Evolutionary conservation across 169 alveolate genomes (phyloP).

Genomic region (Babesia ovis): DNA sequence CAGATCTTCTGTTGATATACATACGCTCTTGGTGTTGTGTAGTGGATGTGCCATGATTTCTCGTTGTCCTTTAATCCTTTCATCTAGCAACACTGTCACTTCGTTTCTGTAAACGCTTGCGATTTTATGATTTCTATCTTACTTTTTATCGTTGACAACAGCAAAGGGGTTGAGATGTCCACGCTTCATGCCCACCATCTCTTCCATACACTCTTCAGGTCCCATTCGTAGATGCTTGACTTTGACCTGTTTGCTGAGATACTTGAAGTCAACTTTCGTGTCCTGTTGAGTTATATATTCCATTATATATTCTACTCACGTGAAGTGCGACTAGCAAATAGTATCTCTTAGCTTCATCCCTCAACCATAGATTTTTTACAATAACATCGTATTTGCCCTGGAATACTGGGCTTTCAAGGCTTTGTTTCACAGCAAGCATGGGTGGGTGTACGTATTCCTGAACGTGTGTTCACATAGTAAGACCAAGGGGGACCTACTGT

Average conservation of each 20-base stretch:
- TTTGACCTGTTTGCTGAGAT: constrained; percentile 65
- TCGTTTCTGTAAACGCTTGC: constrained; percentile 11
- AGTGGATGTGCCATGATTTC: constrained; percentile 64
- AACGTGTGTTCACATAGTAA: neutral
- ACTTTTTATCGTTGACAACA: constrained; percentile 72
- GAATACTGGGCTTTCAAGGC: constrained; percentile 45
- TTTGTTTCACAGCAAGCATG: constrained; percentile 42
- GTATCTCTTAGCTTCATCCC: constrained; percentile 44
- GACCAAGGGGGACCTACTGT: constrained; percentile 14
- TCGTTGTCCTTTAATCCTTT: constrained; percentile 45
- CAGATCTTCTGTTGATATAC: constrained; percentile 53
- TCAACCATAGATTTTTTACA: constrained; percentile 44
- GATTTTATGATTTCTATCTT: neutral
- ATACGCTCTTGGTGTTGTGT: constrained; percentile 52
- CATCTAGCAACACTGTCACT: constrained; percentile 42
- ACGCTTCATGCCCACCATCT: constrained; percentile 65
- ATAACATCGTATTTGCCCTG: constrained; percentile 35
- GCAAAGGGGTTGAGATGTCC: constrained; percentile 82
- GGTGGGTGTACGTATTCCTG: constrained; percentile 52
- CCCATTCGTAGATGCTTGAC: constrained; percentile 79
- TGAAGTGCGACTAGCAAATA: constrained; percentile 57
- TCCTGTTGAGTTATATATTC: constrained; percentile 16
- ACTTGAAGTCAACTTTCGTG: constrained; percentile 69
- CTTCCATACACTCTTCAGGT: constrained; percentile 73
- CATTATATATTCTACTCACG: constrained; percentile 12